Percentiles rank a stretch among this genome's conserved stretches.
phyloP scores from a whole-genome alignment of 805 yeast species.

The Saturnispora gosingensis region DNA sequence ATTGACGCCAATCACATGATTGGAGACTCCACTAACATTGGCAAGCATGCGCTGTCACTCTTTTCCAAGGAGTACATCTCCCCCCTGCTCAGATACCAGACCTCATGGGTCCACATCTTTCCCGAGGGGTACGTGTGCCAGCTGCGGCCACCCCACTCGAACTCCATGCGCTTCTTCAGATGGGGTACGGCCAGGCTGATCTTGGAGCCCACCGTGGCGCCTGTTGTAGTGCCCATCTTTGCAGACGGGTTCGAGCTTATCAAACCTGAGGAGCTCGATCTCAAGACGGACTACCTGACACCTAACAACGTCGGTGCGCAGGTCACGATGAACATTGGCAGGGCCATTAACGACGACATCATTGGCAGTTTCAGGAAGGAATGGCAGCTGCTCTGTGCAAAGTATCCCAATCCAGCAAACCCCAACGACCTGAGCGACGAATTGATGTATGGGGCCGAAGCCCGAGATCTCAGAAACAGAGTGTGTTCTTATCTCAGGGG shows the following conservation, averaged over 20 bases:
- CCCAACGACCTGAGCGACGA: conserved; percentile 54
- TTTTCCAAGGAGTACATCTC: conserved; percentile 32
- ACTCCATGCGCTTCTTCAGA: conserved; percentile 88
- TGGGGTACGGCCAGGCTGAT: conserved; percentile 90
- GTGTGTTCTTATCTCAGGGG: conserved; percentile 63
- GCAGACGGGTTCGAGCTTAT: conserved; percentile 79
- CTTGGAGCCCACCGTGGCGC: conserved; percentile 73
- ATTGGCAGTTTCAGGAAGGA: conserved; percentile 53
- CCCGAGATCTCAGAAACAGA: conserved; percentile 54
- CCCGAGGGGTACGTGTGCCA: conserved; percentile 95
- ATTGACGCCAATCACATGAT: conserved; percentile 35
- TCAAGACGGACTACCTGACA: conserved; percentile 32
- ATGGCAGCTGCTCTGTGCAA: conserved; percentile 59
- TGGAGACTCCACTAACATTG: neutral
- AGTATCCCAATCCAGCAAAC: conserved; percentile 40
- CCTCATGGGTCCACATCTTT: conserved; percentile 88
- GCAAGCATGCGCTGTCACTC: conserved; percentile 11
- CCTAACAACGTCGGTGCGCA: conserved; percentile 61
- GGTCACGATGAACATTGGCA: conserved; percentile 63
- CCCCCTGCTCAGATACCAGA: conserved; percentile 53
- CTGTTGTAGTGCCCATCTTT: conserved; percentile 81
- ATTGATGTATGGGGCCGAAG: conserved; percentile 55
- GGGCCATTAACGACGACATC: conserved; percentile 49
- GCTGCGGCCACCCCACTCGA: conserved; percentile 62
- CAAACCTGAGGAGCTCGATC: conserved; percentile 64